Conservation (phyloP, 108 stramenopile genomes). For the Heterococcus sp. region DNA sequence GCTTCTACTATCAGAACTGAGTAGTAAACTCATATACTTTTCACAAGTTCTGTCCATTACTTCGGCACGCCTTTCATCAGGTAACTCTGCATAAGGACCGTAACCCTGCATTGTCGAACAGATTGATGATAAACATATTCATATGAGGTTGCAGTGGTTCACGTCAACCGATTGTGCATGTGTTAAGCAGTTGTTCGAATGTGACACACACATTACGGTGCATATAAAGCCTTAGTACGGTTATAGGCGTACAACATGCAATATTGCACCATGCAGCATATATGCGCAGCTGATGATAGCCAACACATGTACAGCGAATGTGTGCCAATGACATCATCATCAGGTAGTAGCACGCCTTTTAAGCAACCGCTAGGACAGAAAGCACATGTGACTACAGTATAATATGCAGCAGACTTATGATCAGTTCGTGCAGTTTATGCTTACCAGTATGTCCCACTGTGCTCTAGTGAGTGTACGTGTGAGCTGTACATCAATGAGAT, state of each 20-base stretch:
- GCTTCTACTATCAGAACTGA: too few species aligned
- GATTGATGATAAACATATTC: background rate
- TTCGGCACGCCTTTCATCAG: conserved; percentile 6
- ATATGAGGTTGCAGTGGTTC: background rate
- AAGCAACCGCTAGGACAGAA: too few species aligned
- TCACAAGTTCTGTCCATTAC: conserved; percentile 6
- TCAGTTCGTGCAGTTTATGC: too few species aligned
- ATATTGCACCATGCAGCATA: too few species aligned
- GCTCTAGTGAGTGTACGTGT: conserved; percentile 35
- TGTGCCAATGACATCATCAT: background rate
- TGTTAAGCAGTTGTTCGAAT: background rate
- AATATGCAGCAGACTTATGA: too few species aligned
- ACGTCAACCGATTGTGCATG: too few species aligned
- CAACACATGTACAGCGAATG: background rate
- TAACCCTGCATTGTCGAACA: conserved; percentile 3
- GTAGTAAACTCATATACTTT: background rate
- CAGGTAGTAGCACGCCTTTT: too few species aligned
- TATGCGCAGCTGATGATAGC: background rate
- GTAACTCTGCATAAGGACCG: conserved; percentile 29
- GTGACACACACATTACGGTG: too few species aligned
- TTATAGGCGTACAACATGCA: too few species aligned
- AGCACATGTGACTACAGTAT: too few species aligned
- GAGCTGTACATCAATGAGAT: conserved; percentile 28
- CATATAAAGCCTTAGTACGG: too few species aligned
- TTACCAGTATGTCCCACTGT: conserved; percentile 30